Conservation (phyloP, 208 protist genomes). For the Paratrypanosoma confusum region DNA sequence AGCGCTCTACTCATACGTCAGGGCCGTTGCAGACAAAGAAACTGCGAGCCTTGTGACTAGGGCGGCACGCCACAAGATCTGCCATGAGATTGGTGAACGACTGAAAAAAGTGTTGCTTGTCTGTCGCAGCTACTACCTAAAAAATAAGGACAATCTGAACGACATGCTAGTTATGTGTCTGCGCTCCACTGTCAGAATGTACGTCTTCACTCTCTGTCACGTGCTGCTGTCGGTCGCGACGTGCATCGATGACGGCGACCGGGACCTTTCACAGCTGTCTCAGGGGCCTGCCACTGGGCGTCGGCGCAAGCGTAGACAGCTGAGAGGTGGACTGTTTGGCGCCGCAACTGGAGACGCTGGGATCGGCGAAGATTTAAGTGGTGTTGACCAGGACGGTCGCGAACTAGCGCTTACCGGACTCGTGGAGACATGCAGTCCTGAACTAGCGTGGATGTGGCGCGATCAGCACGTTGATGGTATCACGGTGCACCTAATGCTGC, state of each 20-base stretch:
- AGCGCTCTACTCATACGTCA: conserved; percentile 60
- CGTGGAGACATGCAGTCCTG: conserved; percentile 57
- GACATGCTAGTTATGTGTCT: conserved; percentile 41
- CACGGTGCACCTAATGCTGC: conserved; percentile 49
- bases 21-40: conserved; percentile 29
- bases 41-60: conserved; percentile 24
- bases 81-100: conserved; percentile 72
- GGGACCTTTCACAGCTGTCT: conserved; percentile 14
- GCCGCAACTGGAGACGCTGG: conserved; percentile 25
- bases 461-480: conserved; percentile 37
- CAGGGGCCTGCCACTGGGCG: conserved; percentile 9
- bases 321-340: conserved; percentile 15
- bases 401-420: conserved; percentile 70
- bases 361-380: conserved; percentile 76
- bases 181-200: conserved; percentile 83
- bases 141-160: conserved; percentile 15
- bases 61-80: conserved; percentile 75
- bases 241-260: conserved; percentile 40
- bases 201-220: conserved; percentile 69
- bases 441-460: conserved; percentile 51
- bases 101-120: conserved; percentile 79
- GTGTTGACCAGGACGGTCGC: conserved; percentile 83
- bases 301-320: conserved; percentile 29
- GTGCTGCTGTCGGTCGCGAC: conserved; percentile 41
- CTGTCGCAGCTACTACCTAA: conserved; percentile 35